Evolutionary conservation across 2,329 filamentous ascomycete species (phyloP).

Genomic region (Neonectria coccinea): DNA sequence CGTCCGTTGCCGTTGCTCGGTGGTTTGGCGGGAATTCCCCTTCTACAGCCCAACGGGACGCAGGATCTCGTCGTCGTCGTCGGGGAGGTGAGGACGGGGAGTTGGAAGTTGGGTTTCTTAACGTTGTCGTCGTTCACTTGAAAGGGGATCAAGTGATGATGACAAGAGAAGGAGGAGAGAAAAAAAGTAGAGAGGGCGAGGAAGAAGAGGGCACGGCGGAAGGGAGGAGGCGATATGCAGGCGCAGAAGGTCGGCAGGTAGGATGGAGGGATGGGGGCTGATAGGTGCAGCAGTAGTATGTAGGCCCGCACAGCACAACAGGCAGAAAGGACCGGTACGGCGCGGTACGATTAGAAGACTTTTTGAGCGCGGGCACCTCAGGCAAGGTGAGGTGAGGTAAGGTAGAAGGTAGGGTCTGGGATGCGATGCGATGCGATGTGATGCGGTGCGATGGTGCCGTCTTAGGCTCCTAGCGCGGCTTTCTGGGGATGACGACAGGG

Average conservation of each 20-base stretch:
- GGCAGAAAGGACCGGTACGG: slow-evolving; percentile 17
- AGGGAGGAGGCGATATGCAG: slow-evolving; percentile 30
- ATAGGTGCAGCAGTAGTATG: slow-evolving; percentile 27
- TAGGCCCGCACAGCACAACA: slow-evolving; percentile 26
- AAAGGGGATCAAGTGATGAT: slow-evolving; percentile 33
- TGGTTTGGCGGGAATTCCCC: slow-evolving; percentile 20
- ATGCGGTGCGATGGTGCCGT: slow-evolving; percentile 24
- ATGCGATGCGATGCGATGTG: slow-evolving; percentile 25
- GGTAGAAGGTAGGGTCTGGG: slow-evolving; percentile 18
- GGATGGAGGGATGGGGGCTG: slow-evolving; percentile 23
- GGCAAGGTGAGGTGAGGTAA: slow-evolving; percentile 2
- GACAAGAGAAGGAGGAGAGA: slow-evolving; percentile 28
- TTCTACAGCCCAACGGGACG: slow-evolving; percentile 21
- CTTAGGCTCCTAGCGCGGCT: slow-evolving; percentile 22
- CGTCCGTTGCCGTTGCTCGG: slow-evolving; percentile 15
- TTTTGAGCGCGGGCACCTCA: slow-evolving; percentile 4
- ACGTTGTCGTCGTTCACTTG: slow-evolving; percentile 38
- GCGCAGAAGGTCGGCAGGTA: slow-evolving; percentile 32
- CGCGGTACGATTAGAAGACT: slow-evolving; percentile 17
- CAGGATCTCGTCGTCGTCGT: slow-evolving; percentile 23
- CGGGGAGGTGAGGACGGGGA: slow-evolving; percentile 17
- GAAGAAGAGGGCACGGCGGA: slow-evolving; percentile 9
- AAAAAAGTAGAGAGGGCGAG: slow-evolving; percentile 4
- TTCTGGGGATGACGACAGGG: slow-evolving; percentile 16
- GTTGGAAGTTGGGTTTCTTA: slow-evolving; percentile 19